Base-by-base conservation (phyloP, 2,329 filamentous ascomycete genomes). In the Colletotrichum sp. region DNA sequence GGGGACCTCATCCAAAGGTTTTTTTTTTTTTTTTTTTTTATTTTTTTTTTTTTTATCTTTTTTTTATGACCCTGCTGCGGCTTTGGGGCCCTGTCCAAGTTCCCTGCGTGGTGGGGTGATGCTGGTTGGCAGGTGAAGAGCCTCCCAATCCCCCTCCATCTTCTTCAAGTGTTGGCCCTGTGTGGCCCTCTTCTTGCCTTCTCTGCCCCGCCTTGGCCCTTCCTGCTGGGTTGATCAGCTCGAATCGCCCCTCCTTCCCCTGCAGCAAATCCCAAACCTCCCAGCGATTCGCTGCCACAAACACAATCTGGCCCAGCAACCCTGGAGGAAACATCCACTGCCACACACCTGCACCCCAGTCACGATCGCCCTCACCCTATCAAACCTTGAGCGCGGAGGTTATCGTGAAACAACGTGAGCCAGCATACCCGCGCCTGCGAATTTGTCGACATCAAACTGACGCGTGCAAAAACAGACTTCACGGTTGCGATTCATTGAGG, bases 41-140 rank as follows among this genome's bases (percentile, higher is more conserved):
- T 34, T 13, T 34, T 28, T 34, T 13, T n/a, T 58, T 68, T 59
- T 26, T 24, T 16, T 7, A 16, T 10, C 32, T 12, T 8, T 34
- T 7, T 12, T 18, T 16, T 21, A 4, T 34, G 26, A 8, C n/a
- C 63, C 21, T 36, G 62, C 62, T 48, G 62, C 62, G 62, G 21
- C 24, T 52, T 65, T 38, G 28, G n/a, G 18, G 48, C 56, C 67
- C 34, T 64, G 34, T 38, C 58, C 16, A 55, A 14, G 13, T 30
- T 30, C 48, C 43, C 67, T 30, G 16, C 28, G 28, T 18, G 72
- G 69, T 55, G 69, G 72, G 73, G 69, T 67, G 73, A 63, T 75
- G 69, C 62, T 72, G 62, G 69, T 75, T 72, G 69, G 69, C 69
- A 38, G 69, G 62, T 72, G 73, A 63, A 67, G 62, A 72, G 62